Base-by-base conservation (phyloP, 2,329 filamentous ascomycete genomes). In the Colletotrichum higginsianum region DNA sequence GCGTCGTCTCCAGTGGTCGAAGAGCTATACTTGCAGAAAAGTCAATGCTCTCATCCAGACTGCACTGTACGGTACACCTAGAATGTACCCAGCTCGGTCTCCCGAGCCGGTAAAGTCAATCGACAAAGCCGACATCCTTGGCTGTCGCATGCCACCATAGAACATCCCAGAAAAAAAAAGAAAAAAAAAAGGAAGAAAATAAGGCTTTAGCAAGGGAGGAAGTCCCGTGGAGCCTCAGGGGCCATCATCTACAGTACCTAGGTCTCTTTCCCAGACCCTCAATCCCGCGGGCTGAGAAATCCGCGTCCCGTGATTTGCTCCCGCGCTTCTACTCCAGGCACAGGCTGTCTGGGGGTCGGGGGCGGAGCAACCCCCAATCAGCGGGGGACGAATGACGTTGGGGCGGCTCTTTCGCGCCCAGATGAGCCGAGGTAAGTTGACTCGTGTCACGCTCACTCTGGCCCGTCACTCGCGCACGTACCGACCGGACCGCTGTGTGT, bases 351-450 rank as follows among this genome's bases (percentile, higher is more conserved):
- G 26, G 26, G 26, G 26, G 16, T 61, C 21, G 9, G 35, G 15
- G 52, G 58, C 46, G 60, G 56, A 53, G 44, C 53, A 16, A 16
- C 8, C 65, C 65, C 65, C 69, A 58, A 63, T 62, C 69, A 69
- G 53, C 68, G 58, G 68, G 58, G 68, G 23, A 58, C 65, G 68
- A 60, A 38, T 61, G n/a, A 49, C 52, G 44, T 46, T n/a, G 44
- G 52, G 38, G 46, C 46, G 35, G 30, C 62, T 66, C 56, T 55
- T 35, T 72, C 70, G 72, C 72, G 62, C 65, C 26, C 58, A 74
- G 66, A 74, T 74, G 66, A 74, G 70, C 72, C 72, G 72, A 74
- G 72, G 70, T 74, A 73, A 69, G 62, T 70, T 65, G 63, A 65
- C 49, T 64, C 72, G 66, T 58, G 63, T 38, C 46, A 50, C 61